These are phyloP conservation scores for Colletotrichum cordylinicola DNA, from an alignment of 2,329 filamentous ascomycete genomes.

Conservation along the genomic window DNA sequence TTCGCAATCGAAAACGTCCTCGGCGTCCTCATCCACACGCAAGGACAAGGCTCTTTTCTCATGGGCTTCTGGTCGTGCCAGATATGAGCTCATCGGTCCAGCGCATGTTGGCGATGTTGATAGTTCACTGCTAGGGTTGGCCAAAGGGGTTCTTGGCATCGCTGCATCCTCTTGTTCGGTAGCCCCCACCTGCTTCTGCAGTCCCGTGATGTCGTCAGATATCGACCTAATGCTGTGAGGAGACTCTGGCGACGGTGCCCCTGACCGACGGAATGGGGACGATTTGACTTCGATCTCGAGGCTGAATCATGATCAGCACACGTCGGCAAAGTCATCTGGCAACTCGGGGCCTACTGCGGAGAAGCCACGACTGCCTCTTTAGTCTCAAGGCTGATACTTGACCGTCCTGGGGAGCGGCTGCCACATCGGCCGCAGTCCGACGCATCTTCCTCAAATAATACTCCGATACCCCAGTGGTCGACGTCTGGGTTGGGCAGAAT, in stretches of 20 bases:
- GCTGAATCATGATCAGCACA: neutral
- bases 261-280: neutral
- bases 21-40: neutral
- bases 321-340: neutral
- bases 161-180: neutral
- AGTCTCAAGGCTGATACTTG: neutral
- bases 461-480: constrained; percentile 1
- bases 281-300: neutral
- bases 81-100: neutral
- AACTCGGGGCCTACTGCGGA: neutral
- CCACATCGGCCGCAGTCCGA: neutral
- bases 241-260: neutral
- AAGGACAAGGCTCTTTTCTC: neutral
- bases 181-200: neutral
- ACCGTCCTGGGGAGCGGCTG: neutral
- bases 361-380: neutral
- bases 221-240: neutral
- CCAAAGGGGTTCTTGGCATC: neutral
- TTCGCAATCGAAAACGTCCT: neutral
- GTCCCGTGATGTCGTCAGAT: neutral
- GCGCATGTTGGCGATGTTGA: neutral
- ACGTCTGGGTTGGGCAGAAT: neutral
- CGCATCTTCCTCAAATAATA: neutral
- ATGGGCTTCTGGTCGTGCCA: neutral
- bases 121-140: neutral